phyloP scores from a whole-genome alignment of 2,329 filamentous ascomycete genomes.

The Fusarium sp. region DNA sequence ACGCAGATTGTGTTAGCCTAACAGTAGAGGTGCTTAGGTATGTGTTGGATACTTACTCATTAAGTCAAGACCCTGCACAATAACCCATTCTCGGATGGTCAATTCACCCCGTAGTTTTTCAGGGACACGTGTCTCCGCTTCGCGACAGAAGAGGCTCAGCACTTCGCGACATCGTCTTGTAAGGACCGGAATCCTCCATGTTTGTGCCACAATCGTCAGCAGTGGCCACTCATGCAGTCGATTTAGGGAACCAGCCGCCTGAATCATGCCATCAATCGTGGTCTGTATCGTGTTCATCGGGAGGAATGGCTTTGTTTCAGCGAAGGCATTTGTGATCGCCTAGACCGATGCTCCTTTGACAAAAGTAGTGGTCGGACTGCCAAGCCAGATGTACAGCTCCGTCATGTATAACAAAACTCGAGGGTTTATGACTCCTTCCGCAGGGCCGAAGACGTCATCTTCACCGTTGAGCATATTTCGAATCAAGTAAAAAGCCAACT shows the following conservation, averaged over 20 bases:
- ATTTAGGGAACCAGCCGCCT: background rate
- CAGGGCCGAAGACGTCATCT: background rate
- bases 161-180: background rate
- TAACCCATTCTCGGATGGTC: background rate
- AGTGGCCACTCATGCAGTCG: slow-evolving; percentile 29
- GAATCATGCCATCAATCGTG: background rate
- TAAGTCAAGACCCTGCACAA: background rate
- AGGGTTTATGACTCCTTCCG: background rate
- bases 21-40: background rate
- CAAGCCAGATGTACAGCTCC: slow-evolving; percentile 21
- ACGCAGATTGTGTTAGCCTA: background rate
- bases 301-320: slow-evolving; percentile 3
- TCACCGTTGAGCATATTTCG: slow-evolving; percentile 13
- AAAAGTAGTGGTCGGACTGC: background rate
- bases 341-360: background rate
- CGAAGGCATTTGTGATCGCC: background rate
- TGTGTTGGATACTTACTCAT: background rate
- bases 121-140: background rate
- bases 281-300: background rate
- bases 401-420: slow-evolving; percentile 27
- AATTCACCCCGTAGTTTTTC: background rate
- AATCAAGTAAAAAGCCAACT: slow-evolving; percentile 14
- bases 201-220: slow-evolving; percentile 23
- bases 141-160: slow-evolving; percentile 10
- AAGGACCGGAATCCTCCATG: background rate